Evolutionary conservation across 2,329 filamentous ascomycete genomes (phyloP), one percentile per base, ranked within the genome.

Genomic region (Exophiala alcalophila): DNA sequence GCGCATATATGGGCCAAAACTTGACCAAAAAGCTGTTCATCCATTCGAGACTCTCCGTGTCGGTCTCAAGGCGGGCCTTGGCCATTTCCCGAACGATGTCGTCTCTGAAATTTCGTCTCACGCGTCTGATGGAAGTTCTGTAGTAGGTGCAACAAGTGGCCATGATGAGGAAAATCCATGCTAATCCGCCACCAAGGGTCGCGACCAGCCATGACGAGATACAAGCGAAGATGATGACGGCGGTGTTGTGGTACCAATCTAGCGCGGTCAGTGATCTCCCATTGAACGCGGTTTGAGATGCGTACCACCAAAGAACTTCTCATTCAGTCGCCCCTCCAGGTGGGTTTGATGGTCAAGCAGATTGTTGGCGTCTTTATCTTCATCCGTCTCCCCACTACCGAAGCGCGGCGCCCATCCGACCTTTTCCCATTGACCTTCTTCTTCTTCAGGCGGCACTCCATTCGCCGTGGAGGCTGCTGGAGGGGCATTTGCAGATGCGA

Each of bases 191-290:
- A 29, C 94, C 92, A 7, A 98, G 72, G 14, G 91, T 74, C 20
- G 90, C 91, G 25, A 96, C 75, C 3, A 95, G 74, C 90, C 91
- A 98, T 15, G 91, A 95, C 20, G 80, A 73, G 38, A 98, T 72
- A 61, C 89, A 96, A 37, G 91, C 88, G 61, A 98, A 96, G 54
- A 91, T 75, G 61, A 98, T 96, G 49, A 98, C 71, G n/a, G 74
- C 92, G 2, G 90, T 82, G 65, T 98, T 98, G 66, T 98, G 90
- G 65, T 97, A 98, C 92, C 92, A 98, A 64, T 97, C 89, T 87
- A 53, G 36, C 40, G 20, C 4, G 21, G 39, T 43, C 33, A 47
- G 45, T 34, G 40, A 10, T 39, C 20, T n/a, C n/a, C n/a, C n/a
- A n/a, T n/a, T n/a, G n/a, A n/a, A n/a, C n/a, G n/a, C n/a, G n/a